A percentile compares a stretch with the other conserved stretches of the same genome.
phyloP scores from a whole-genome alignment of 257 asterid genomes.

The Capsicum pubescens region DNA sequence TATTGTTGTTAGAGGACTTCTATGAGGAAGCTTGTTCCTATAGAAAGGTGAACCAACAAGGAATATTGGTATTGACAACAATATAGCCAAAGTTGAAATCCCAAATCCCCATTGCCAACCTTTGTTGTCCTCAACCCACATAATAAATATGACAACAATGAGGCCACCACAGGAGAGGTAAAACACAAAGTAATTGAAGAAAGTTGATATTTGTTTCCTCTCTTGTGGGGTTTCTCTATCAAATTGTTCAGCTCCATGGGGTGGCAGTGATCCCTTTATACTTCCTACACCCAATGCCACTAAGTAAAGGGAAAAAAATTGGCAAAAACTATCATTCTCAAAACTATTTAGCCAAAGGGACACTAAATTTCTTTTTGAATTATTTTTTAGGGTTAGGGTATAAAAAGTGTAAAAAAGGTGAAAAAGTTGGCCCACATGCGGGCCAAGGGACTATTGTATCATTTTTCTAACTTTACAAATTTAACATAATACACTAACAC shows the following conservation, averaged over 20 bases:
- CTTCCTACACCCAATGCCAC: slow-evolving; percentile 85
- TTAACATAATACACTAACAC: too few species aligned
- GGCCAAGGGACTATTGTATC: too few species aligned
- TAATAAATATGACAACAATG: slow-evolving; percentile 77
- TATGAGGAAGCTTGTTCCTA: slow-evolving; percentile 66
- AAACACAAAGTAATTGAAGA: slow-evolving; percentile 82
- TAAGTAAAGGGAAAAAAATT: slow-evolving; percentile 45
- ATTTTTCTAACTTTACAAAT: too few species aligned
- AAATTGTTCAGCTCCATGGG: slow-evolving; percentile 88
- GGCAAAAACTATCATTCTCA: too few species aligned
- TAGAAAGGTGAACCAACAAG: slow-evolving; percentile 64
- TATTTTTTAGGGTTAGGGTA: too few species aligned
- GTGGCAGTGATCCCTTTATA: slow-evolving; percentile 76
- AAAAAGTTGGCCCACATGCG: too few species aligned
- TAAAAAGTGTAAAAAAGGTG: too few species aligned
- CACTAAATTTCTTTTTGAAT: too few species aligned
- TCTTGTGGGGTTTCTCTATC: slow-evolving; percentile 65
- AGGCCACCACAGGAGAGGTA: slow-evolving; percentile 77
- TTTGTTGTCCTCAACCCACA: slow-evolving; percentile 90
- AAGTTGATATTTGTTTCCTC: slow-evolving; percentile 74
- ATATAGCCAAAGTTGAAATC: slow-evolving; percentile 63
- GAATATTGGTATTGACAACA: slow-evolving; percentile 67
- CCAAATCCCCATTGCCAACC: slow-evolving; percentile 98
- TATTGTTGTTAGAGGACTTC: slow-evolving; percentile 77
- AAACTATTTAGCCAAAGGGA: too few species aligned